Base-by-base conservation (phyloP, 2,329 filamentous ascomycete species). In the Fusarium beomiforme region DNA sequence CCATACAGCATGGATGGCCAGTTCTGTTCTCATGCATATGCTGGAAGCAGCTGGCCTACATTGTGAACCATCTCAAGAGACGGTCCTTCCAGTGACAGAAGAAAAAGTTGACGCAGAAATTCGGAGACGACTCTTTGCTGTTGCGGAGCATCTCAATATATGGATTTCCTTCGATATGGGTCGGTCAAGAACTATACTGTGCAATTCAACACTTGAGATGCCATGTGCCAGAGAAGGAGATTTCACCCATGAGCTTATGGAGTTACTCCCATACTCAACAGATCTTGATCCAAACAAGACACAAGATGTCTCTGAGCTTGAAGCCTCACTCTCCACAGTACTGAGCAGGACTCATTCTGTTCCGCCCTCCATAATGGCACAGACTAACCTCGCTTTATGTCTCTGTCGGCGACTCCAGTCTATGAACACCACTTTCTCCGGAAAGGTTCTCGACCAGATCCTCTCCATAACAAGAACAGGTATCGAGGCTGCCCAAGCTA, bases 151-250 rank as follows among this genome's bases (percentile, higher is more conserved):
- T 69, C 81, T 90, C 11, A 89, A 89, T 69, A 85, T 85, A 16
- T 89, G 87, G 87, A 85, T 86, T 29, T 89, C 86, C 1, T 89
- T 88, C 67, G 88, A 90, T 59, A 84, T 89, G 57, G 87, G 87
- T 2, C 83, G 86, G 0, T 87, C 86, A 0, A 81, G 86, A 13
- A 85, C 89, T 64, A 82, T 66, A 1, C 79, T 88, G 0, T 83
- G 83, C 36, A 83, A 83, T 21, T 83, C 84, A 13, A 83, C 82
- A 1, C 80, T 82, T 3, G 75, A 82, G 14, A 78, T 84, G 12
- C 83, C 84, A 0, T 75, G 79, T 0, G 74, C 79, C 1, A 77
- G 79, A 11, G 76, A 80, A 4, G 81, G 82, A 2, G 83, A 85
- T 64, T 81, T 78, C 54, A 85, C 85, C 0, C 76, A 78, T 8